Conservation (phyloP, 441 rosid species). For the Jatropha podagrica region DNA sequence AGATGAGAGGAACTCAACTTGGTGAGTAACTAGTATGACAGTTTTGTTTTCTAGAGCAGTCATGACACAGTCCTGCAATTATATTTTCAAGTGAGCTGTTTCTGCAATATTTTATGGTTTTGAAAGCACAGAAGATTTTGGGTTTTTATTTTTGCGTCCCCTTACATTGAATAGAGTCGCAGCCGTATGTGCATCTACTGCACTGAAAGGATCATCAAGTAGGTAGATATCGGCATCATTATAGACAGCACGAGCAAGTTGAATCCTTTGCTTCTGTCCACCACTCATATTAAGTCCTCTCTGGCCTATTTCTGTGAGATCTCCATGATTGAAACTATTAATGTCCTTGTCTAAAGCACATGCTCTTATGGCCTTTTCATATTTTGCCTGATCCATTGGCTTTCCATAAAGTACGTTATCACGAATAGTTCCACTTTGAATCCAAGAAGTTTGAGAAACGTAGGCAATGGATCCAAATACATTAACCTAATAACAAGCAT, state of each 20-base stretch:
- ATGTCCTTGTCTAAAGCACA: constrained; percentile 86
- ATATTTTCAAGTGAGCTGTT: background rate
- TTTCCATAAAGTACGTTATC: constrained; percentile 83
- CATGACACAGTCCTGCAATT: constrained; percentile 76
- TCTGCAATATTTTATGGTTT: background rate
- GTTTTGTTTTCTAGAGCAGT: constrained; percentile 58
- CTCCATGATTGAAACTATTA: constrained; percentile 60
- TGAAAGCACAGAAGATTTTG: background rate
- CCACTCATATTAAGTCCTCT: constrained; percentile 94
- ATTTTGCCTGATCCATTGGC: constrained; percentile 58
- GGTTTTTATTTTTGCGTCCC: background rate
- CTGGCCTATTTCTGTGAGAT: constrained; percentile 91
- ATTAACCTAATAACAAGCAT: constrained; percentile 44
- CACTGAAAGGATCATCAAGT: constrained; percentile 85
- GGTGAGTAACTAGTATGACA: constrained; percentile 86
- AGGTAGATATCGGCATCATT: constrained; percentile 81
- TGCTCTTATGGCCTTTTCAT: constrained; percentile 58
- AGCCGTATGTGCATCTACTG: constrained; percentile 86
- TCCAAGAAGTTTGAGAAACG: constrained; percentile 93
- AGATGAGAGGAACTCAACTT: constrained; percentile 85
- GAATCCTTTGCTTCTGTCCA: constrained; percentile 94
- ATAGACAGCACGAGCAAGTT: constrained; percentile 87
- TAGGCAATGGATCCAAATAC: constrained; percentile 68
- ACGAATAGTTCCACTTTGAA: constrained; percentile 83
- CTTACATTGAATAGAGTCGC: constrained; percentile 71